Evolutionary conservation across 306 rosid species (phyloP), one percentile per base, ranked within the genome.

Genomic region (Prunus mume): DNA sequence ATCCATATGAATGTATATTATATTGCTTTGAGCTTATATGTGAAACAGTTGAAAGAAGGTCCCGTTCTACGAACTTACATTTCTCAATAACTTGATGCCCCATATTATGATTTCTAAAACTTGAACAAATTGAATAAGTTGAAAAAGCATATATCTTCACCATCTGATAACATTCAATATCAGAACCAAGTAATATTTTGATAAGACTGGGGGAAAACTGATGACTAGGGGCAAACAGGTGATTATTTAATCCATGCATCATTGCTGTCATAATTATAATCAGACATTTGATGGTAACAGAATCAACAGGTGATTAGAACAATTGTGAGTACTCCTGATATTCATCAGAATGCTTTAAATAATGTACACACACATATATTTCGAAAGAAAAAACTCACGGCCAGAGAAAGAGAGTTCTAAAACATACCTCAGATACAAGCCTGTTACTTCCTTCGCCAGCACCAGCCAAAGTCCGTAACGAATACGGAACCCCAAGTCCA

Each of bases 401-500:
- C 54, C 17, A 69, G 41, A 69, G 12, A 78, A 25, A 73, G 58
- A 75, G 82, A 71, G 76, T 57, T 30, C 51, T n/a, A 80, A 72
- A 72, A 78, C 91, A 72, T 9, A 96, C 99, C 99, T 93, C 99
- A 24, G 99, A 96, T 65, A 91, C 93, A 73, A 91, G 89, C 83
- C 99, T 87, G 82, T 83, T 84, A 73, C 80, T 91, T 79, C 98
- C 97, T 80, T 93, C 99, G 72, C 91, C 78, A 0, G 81, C 83
- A 64, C 83, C 78, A 71, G 96, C 93, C 84, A 90, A 84, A 19
- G 90, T 20, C 66, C 96, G 90, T 22, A 96, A 83, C 6, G 97
- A 86, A 84, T 91, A 84, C 25, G 93, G 98, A 78, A 92, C 65
- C 76, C 93, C 97, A 61, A 84, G 81, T 63, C 83, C 92, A 81